These are phyloP conservation scores for Vicia faba DNA, from an alignment of 306 rosid species.

Conservation along the genomic window DNA sequence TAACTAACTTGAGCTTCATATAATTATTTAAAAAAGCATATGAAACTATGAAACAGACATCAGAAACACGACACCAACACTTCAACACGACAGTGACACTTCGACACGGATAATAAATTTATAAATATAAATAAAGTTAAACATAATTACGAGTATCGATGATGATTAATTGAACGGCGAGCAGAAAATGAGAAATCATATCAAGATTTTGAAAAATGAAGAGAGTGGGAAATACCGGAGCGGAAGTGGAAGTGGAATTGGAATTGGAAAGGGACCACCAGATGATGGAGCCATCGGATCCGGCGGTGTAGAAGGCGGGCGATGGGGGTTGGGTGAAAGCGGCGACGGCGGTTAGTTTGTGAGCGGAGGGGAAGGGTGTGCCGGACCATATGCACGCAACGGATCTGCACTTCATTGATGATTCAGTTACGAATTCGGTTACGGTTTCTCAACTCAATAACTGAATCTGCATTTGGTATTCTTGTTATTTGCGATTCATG, in stretches of 20 bases:
- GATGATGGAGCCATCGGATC: constrained; percentile 96
- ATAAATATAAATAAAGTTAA: too few species aligned
- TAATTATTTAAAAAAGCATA: constrained; percentile 7
- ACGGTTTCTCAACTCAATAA: neutral
- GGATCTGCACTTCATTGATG: constrained; percentile 81
- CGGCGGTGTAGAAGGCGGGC: constrained; percentile 78
- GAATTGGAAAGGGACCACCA: constrained; percentile 73
- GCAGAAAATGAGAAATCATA: neutral
- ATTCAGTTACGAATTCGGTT: neutral
- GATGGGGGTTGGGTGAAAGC: constrained; percentile 58
- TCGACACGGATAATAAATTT: too few species aligned
- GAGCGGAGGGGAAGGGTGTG: constrained; percentile 67
- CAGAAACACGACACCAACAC: too few species aligned
- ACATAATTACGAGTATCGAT: too few species aligned
- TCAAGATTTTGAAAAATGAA: neutral
- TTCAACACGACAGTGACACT: too few species aligned
- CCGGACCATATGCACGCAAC: constrained; percentile 87
- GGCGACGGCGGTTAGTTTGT: constrained; percentile 68
- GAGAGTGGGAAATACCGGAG: constrained; percentile 52
- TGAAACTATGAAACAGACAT: neutral
- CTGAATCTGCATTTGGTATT: neutral
- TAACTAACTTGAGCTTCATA: constrained; percentile 9
- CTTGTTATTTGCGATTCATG: neutral
- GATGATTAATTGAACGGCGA: neutral
- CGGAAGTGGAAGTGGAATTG: constrained; percentile 48